Conservation (phyloP, 352 stramenopile genomes). For the Aphanomyces euteiches region DNA sequence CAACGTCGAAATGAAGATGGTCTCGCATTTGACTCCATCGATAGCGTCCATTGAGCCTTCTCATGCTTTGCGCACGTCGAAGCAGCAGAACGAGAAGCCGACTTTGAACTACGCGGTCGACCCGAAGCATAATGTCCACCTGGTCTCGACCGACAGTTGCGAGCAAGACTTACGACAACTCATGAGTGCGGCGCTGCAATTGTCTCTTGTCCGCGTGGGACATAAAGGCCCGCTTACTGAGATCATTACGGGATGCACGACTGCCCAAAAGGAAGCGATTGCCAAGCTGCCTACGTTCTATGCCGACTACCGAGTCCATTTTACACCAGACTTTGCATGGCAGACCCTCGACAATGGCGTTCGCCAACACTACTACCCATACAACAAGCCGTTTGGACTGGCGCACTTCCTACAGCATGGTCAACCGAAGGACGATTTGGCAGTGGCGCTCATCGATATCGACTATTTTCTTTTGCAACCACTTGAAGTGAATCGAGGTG, state of each 20-base stretch:
- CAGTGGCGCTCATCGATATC: constrained; percentile 13
- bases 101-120: neutral
- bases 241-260: constrained; percentile 6
- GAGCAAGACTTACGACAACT: constrained; percentile 3
- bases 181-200: constrained; percentile 1
- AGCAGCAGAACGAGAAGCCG: neutral
- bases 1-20: neutral
- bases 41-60: neutral
- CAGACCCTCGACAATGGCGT: constrained; percentile 5
- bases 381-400: constrained; percentile 27
- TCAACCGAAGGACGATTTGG: neutral
- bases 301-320: constrained; percentile 13
- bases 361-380: constrained; percentile 9
- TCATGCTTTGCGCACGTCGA: neutral
- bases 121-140: constrained; percentile 9
- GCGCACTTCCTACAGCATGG: constrained; percentile 7
- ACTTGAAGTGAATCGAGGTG: constrained; percentile 8
- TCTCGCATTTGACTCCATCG: neutral
- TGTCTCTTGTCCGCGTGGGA: constrained; percentile 10
- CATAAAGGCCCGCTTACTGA: constrained; percentile 18
- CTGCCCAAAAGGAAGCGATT: neutral
- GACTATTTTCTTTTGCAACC: constrained; percentile 20
- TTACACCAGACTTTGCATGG: constrained; percentile 14
- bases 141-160: constrained; percentile 16
- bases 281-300: constrained; percentile 17